Percentiles rank a stretch among this genome's conserved stretches.
Conservation (phyloP, 2,329 filamentous ascomycete species). For the Ceratocystis ficicola region DNA sequence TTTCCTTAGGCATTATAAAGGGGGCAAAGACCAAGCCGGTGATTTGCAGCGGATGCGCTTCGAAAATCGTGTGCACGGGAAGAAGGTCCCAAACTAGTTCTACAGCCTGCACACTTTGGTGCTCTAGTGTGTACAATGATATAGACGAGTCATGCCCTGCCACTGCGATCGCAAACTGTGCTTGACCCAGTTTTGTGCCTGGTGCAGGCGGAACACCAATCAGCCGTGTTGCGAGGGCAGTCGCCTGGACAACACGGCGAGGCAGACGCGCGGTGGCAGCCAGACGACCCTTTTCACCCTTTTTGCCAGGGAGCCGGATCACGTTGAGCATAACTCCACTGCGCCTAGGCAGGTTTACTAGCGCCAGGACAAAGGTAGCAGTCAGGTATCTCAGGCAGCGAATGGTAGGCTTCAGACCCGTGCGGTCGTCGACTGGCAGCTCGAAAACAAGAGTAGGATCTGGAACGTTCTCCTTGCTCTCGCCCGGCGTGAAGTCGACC, state of each 20-base stretch:
- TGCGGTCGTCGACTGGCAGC: slow-evolving; percentile 38
- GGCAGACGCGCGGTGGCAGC: slow-evolving; percentile 19
- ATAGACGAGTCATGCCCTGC: slow-evolving; percentile 71
- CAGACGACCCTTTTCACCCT: slow-evolving; percentile 23
- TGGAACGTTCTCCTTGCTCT: slow-evolving; percentile 30
- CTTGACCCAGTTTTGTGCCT: slow-evolving; percentile 41
- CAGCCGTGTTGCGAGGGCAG: slow-evolving; percentile 63
- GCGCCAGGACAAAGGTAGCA: slow-evolving; percentile 44
- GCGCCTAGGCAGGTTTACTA: slow-evolving; percentile 47
- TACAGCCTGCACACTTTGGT: slow-evolving; percentile 37
- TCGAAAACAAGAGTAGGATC: slow-evolving; percentile 43
- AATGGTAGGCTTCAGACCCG: slow-evolving; percentile 39
- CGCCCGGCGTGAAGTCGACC: slow-evolving; percentile 42
- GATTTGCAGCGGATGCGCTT: slow-evolving; percentile 46
- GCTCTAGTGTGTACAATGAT: slow-evolving; percentile 64
- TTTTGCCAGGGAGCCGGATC: slow-evolving; percentile 38
- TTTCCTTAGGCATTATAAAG: slow-evolving; percentile 37
- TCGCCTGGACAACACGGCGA: slow-evolving; percentile 49
- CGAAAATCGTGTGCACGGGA: slow-evolving; percentile 41
- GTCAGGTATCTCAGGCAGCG: slow-evolving; percentile 48
- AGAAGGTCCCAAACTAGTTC: slow-evolving; percentile 42
- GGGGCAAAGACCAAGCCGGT: slow-evolving; percentile 46
- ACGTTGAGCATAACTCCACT: slow-evolving; percentile 46
- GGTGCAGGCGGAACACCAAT: slow-evolving; percentile 37
- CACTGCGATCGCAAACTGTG: slow-evolving; percentile 70